Base-by-base conservation (phyloP, 257 asterid genomes). In the Anisodus tanguticus region DNA sequence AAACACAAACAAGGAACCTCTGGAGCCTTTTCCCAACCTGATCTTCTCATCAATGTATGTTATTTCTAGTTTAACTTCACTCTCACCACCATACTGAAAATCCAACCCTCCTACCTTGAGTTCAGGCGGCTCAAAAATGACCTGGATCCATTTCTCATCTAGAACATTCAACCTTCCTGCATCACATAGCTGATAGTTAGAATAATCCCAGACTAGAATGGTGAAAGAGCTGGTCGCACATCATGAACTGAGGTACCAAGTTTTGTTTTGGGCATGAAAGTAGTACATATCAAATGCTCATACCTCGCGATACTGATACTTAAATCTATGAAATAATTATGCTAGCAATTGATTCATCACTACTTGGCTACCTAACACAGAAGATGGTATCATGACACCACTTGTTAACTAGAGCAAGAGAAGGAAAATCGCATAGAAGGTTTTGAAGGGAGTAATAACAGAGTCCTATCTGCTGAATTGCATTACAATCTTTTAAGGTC, bases 101-200 rank as follows among this genome's bases (percentile, higher is more conserved):
- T 92, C 94, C 17, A 88, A 4, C 13, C 92, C 97, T 37, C 97
- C 98, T 10, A 95, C 87, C 91, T 91, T 92, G 63, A 94, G 91
- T 85, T 92, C 92, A 3, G 98, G 99, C 4, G 97, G 86, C 85
- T 93, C 94, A 57, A 96, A 96, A 58, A 92, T 93, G 12, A 92
- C 97, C 87, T 90, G 92, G 83, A 96, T 92, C 98, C 99, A 96
- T 85, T 92, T 95, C 66, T 90, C 97, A 70, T 96, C 98, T 84
- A 94, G 76, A 8, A 90, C 93, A 3, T 82, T 92, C 82, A 96
- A 88, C 78, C 90, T 94, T 55, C 99, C 98, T 96, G 93, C 85
- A 83, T 2, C 26, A 53, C 7, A 2, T 4, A 51, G 49, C 64
- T 51, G 26, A n/a, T 53, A 22, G 31, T 77, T 77, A 77, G 64